Conservation (phyloP, 2,329 filamentous ascomycete species). For the Cylindrodendrum hubeiense region DNA sequence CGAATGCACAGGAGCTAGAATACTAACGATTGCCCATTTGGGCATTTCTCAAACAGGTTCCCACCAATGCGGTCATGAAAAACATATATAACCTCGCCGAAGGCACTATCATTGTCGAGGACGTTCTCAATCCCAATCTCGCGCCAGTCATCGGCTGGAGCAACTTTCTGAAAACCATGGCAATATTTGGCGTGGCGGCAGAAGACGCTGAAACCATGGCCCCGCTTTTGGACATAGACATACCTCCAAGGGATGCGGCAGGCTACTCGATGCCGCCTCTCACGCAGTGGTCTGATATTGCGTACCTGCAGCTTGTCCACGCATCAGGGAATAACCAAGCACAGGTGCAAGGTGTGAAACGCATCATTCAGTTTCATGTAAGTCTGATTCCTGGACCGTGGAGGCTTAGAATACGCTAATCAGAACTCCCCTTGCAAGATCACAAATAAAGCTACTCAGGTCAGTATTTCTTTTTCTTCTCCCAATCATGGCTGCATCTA, state of each 20-base stretch:
- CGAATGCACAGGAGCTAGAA: not conserved
- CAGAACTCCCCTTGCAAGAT: not conserved
- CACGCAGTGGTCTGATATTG: not conserved
- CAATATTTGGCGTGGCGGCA: too few relatives aligned
- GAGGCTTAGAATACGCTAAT: not conserved
- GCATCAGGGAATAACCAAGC: not conserved
- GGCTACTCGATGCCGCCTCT: not conserved
- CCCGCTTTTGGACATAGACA: not conserved
- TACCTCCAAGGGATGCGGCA: not conserved
- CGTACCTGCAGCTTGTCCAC: not conserved
- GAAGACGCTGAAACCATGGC: not conserved
- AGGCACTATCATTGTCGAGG: not conserved
- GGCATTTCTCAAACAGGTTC: not conserved
- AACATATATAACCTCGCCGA: not conserved
- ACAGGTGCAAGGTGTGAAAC: not conserved
- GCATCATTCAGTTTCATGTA: not conserved
- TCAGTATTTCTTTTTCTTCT: not conserved
- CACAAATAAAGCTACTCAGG: not conserved
- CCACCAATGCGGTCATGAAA: not conserved
- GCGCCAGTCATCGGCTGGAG: not conserved
- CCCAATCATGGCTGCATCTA: not conserved
- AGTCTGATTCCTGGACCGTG: not conserved
- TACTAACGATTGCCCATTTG: not conserved
- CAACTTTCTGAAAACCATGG: too few relatives aligned
- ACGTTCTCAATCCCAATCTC: not conserved